A percentile compares a stretch with the other conserved stretches of the same genome.
phyloP scores from a whole-genome alignment of 2,329 filamentous ascomycete species.

The Monosporascus ibericus region DNA sequence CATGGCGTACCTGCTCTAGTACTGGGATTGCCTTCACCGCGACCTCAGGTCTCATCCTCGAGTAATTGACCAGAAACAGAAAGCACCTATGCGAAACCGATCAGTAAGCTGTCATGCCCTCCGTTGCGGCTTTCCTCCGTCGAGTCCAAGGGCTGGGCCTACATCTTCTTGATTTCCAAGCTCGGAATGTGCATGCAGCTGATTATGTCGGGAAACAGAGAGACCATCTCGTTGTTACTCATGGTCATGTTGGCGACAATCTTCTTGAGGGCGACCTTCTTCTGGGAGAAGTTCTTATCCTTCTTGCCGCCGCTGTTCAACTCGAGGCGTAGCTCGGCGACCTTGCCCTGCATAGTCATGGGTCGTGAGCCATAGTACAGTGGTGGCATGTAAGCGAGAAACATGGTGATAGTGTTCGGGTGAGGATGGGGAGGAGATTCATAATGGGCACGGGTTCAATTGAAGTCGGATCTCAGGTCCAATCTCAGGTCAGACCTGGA shows the following conservation, averaged over 20 bases:
- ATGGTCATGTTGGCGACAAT: conserved; percentile 99
- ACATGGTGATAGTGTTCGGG: conserved; percentile 35
- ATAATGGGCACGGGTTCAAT: conserved; percentile 7
- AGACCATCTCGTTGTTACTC: conserved; percentile 99
- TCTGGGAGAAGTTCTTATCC: conserved; percentile 90
- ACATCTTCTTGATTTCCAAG: conserved; percentile 99
- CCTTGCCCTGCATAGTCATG: conserved; percentile 81
- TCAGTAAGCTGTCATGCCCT: conserved; percentile 20
- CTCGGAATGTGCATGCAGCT: conserved; percentile 91
- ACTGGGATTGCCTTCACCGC: conserved; percentile 89
- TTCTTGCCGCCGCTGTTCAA: conserved; percentile 93
- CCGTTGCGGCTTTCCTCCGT: conserved; percentile 7
- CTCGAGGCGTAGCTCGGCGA: conserved; percentile 91
- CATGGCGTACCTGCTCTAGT: conserved; percentile 61
- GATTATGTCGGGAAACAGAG: conserved; percentile 91
- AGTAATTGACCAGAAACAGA: conserved; percentile 94
- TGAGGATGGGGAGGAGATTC: conserved; percentile 11
- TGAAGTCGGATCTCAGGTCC: neutral
- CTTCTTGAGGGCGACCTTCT: conserved; percentile 98
- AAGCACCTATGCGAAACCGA: conserved; percentile 67
- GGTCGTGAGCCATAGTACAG: conserved; percentile 42
- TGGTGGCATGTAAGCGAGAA: conserved; percentile 47
- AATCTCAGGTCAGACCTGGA: neutral
- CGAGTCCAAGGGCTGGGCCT: conserved; percentile 25
- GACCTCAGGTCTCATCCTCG: conserved; percentile 87